Percentiles rank a stretch among this genome's conserved stretches.
Conservation (phyloP, 2,329 filamentous ascomycete species). For the Parastagonospora avenae region DNA sequence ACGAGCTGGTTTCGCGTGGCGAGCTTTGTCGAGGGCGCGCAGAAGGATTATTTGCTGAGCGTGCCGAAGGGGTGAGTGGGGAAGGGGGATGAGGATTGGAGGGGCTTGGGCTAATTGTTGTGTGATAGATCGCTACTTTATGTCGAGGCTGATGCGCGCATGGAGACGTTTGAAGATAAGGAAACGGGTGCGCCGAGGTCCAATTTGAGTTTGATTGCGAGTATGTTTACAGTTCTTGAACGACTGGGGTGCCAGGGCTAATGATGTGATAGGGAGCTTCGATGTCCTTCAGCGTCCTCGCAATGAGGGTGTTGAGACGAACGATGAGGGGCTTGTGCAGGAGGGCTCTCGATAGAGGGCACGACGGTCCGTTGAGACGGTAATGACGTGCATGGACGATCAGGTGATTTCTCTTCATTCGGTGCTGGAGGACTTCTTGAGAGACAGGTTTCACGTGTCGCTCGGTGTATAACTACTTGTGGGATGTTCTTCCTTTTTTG, state of each 20-base stretch:
- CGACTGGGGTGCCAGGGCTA: conserved; percentile 3
- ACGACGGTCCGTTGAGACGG: background rate
- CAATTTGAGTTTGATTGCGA: conserved; percentile 74
- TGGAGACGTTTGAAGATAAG: conserved; percentile 64
- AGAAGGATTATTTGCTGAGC: conserved; percentile 72
- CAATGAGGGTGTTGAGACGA: conserved; percentile 26
- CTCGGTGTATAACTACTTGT: conserved; percentile 26
- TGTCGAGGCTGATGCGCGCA: conserved; percentile 79
- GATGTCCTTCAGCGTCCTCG: conserved; percentile 39
- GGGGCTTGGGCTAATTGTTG: background rate
- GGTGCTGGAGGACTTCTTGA: background rate
- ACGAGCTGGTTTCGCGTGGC: conserved; percentile 86
- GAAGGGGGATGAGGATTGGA: background rate
- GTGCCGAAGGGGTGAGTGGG: conserved; percentile 82
- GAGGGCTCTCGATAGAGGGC: conserved; percentile 26
- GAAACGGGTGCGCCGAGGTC: conserved; percentile 69
- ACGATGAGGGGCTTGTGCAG: conserved; percentile 43
- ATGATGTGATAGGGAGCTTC: conserved; percentile 34
- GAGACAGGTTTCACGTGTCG: background rate
- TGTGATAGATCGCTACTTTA: conserved; percentile 72
- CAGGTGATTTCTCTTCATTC: background rate
- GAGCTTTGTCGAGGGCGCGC: conserved; percentile 72
- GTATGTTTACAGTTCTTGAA: conserved; percentile 59
- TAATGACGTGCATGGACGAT: background rate
- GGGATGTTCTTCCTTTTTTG: conserved; percentile 24